These are phyloP conservation scores for Metschnikowia anglica DNA, from an alignment of 805 yeast species.

Conservation along the genomic window DNA sequence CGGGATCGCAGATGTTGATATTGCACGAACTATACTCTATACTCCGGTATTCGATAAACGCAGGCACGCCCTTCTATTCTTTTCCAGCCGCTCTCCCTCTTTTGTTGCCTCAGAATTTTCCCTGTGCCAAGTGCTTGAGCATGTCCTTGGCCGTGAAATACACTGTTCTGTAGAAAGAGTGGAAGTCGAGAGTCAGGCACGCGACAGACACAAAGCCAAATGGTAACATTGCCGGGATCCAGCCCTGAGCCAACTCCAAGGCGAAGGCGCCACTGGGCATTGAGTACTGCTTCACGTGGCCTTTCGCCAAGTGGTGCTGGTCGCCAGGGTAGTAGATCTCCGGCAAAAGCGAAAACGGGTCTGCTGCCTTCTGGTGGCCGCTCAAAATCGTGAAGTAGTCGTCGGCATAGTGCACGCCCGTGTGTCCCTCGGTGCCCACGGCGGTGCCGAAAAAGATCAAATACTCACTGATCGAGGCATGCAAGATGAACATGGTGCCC, in stretches of 20 bases:
- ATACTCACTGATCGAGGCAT: constrained; percentile 92
- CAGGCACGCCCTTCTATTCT: background rate
- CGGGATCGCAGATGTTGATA: no score
- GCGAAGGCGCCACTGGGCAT: constrained; percentile 87
- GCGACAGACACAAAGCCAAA: constrained; percentile 85
- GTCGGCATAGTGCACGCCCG: constrained; percentile 95
- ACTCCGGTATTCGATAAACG: no score
- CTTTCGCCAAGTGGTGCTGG: constrained; percentile 74
- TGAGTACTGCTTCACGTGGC: constrained; percentile 75
- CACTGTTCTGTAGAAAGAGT: constrained; percentile 66
- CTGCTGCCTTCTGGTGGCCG: constrained; percentile 77
- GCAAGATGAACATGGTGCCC: constrained; percentile 94
- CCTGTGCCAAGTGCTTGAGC: constrained; percentile 61
- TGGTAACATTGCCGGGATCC: constrained; percentile 98
- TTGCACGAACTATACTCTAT: background rate
- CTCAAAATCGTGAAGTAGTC: constrained; percentile 90
- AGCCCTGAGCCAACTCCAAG: constrained; percentile 95
- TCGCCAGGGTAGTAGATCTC: constrained; percentile 86
- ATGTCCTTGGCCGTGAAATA: constrained; percentile 78
- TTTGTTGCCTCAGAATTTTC: constrained; percentile 57
- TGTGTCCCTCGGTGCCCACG: constrained; percentile 93
- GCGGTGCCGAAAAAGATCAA: constrained; percentile 92
- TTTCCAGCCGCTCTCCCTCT: background rate
- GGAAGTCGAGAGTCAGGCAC: constrained; percentile 76
- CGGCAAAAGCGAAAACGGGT: constrained; percentile 59